phyloP scores from a whole-genome alignment of 1,284 basidiomycete species.

The Filobasidium uniguttulatum region DNA sequence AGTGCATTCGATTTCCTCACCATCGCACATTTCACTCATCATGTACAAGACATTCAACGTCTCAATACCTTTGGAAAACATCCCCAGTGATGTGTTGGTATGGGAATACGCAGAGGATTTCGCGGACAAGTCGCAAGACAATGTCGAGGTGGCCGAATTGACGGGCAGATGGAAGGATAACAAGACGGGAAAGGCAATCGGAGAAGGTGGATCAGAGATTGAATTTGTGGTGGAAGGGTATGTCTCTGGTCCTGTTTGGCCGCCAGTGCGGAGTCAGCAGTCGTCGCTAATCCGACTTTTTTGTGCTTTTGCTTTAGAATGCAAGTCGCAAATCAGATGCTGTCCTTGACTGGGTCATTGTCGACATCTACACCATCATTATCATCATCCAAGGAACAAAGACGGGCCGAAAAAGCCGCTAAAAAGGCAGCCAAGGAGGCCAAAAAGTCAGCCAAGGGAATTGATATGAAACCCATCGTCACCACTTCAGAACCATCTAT shows the following conservation, averaged over 20 bases:
- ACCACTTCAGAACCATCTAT: no score
- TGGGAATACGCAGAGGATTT: slow-evolving; percentile 44
- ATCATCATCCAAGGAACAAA: slow-evolving; percentile 39
- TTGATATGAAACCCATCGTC: no score
- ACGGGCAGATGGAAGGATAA: slow-evolving; percentile 70
- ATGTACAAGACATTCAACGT: slow-evolving; percentile 93
- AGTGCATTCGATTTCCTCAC: slow-evolving; percentile 75
- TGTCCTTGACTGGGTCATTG: slow-evolving; percentile 81
- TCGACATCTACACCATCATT: slow-evolving; percentile 36
- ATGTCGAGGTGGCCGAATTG: slow-evolving; percentile 31
- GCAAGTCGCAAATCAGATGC: slow-evolving; percentile 87
- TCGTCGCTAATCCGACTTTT: neutral
- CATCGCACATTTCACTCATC: slow-evolving; percentile 85
- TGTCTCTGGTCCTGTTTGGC: slow-evolving; percentile 23
- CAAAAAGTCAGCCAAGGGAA: slow-evolving; percentile 12
- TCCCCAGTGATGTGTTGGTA: slow-evolving; percentile 64
- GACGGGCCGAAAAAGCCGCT: slow-evolving; percentile 9
- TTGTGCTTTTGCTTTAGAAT: slow-evolving; percentile 48
- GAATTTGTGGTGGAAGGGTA: slow-evolving; percentile 86
- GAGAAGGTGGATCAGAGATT: slow-evolving; percentile 54
- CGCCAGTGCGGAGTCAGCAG: neutral
- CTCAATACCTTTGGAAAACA: slow-evolving; percentile 85
- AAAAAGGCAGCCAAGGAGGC: slow-evolving; percentile 4
- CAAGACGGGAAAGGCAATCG: slow-evolving; percentile 54
- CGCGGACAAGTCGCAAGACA: slow-evolving; percentile 11